A percentile compares a stretch with the other conserved stretches of the same genome.
Conservation (phyloP, 305 asterid genomes). For the Coffea humblotiana region DNA sequence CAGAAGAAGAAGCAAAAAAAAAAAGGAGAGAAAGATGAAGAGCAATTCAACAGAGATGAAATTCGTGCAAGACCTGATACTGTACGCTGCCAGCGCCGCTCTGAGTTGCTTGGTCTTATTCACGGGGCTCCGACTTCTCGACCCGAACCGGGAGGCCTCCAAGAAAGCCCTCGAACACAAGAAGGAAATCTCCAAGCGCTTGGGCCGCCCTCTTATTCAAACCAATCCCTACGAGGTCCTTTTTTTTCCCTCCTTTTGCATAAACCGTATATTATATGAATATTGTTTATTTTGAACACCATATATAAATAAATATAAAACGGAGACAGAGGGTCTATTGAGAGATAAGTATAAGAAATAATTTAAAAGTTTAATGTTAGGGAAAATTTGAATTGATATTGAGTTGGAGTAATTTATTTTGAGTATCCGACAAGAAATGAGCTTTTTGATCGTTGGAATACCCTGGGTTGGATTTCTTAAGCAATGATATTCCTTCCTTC, state of each 20-base stretch:
- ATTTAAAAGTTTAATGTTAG: not conserved
- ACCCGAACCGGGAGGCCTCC: constrained; percentile 80
- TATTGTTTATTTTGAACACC: not conserved
- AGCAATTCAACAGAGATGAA: constrained; percentile 52
- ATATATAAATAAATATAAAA: not conserved
- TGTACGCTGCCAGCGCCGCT: constrained; percentile 90
- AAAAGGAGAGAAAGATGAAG: constrained; percentile 24
- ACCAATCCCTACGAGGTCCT: constrained; percentile 85
- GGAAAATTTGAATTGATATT: not conserved
- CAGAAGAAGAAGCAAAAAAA: not conserved
- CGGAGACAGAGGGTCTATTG: not conserved
- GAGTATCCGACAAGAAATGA: too few relatives aligned
- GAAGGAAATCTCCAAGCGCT: constrained; percentile 84
- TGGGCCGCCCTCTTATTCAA: constrained; percentile 74
- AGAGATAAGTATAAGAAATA: not conserved
- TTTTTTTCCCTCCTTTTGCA: not conserved
- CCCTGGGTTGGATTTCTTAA: too few relatives aligned
- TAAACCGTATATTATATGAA: not conserved
- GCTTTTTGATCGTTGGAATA: too few relatives aligned
- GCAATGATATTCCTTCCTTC: not conserved
- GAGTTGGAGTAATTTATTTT: not conserved
- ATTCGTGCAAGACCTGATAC: constrained; percentile 58
- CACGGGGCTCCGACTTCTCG: constrained; percentile 69
- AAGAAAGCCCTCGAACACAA: constrained; percentile 75
- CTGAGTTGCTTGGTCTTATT: constrained; percentile 71